Evolutionary conservation across 1,284 basidiomycete species (phyloP), one percentile per base, ranked within the genome.

Genomic region (Ustilago hordei): DNA sequence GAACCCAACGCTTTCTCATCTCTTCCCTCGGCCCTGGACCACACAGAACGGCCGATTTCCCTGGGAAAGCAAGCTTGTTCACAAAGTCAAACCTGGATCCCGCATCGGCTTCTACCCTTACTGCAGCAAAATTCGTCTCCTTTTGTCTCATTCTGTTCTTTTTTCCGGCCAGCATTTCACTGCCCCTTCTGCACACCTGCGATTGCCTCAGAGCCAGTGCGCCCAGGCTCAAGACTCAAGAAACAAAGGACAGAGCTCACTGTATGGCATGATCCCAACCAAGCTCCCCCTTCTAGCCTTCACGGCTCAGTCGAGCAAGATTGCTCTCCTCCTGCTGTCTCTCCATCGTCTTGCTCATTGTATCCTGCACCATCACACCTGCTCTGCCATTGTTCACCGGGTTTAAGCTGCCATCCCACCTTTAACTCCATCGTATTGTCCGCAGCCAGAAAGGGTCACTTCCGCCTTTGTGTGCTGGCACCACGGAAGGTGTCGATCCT

Each of bases 101-200:
- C 12, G 48, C 8, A 50, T 28, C 48, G 48, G 45, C 23, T 23
- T 48, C n/a, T 48, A 19, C 45, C 45, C 45, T 48, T 23, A 19
- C 45, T 48, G 45, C 45, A 48, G n/a, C 23, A 31, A 50, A 50
- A 50, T 50, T 50, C 31, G 48, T 50, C 48, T 50, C 48, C 48
- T 50, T 50, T 50, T 50, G 28, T 50, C 48, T 34, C 48, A 12
- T 50, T 50, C 48, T 50, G 31, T 50, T 28, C 48, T 50, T 50
- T 50, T 50, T 50, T 50, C 48, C 48, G 48, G 48, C 31, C 48
- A 50, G 48, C 48, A 4, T 32, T 12, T 50, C 48, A 11, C 48
- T 32, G 28, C 48, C 31, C 48, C 12, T 19, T 4, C 4, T 23
- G 19, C 12, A 47, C n/a, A 8, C 15, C 23, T 32, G 4, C n/a